Percentiles rank a stretch among this genome's conserved stretches.
phyloP scores from a whole-genome alignment of 176 grass and related monocot genomes.

The Cymbopogon citratus region DNA sequence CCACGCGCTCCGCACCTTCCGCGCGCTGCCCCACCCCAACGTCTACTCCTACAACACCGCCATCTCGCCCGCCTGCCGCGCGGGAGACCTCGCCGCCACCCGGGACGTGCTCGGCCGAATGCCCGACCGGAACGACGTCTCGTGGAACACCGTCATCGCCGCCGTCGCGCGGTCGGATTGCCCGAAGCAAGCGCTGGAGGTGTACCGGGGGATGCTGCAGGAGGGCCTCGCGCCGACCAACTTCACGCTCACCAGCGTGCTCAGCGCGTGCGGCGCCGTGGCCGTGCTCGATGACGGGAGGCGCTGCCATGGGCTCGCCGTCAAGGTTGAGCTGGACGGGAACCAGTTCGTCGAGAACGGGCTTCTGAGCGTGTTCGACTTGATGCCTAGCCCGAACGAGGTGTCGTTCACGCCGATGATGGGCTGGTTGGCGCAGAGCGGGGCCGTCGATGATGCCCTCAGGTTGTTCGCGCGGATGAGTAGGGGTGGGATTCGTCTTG shows the following conservation, averaged over 20 bases:
- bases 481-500: constrained; percentile 47
- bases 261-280: constrained; percentile 58
- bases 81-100: constrained; percentile 46
- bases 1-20: constrained; percentile 54
- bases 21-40: constrained; percentile 18
- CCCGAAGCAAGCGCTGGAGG: constrained; percentile 42
- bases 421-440: constrained; percentile 54
- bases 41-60: constrained; percentile 72
- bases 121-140: constrained; percentile 60
- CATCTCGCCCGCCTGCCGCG: constrained; percentile 41
- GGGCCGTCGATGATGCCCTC: constrained; percentile 50
- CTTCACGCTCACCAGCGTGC: constrained; percentile 77
- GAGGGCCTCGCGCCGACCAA: constrained; percentile 58
- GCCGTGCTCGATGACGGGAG: constrained; percentile 47
- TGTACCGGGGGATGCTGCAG: constrained; percentile 47
- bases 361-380: constrained; percentile 52
- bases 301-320: constrained; percentile 55
- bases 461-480: constrained; percentile 69
- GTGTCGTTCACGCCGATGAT: constrained; percentile 90
- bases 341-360: constrained; percentile 76
- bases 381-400: constrained; percentile 55
- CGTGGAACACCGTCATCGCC: constrained; percentile 79
- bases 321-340: constrained; percentile 53
- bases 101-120: constrained; percentile 62
- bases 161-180: constrained; percentile 32